phyloP scores from a whole-genome alignment of 2,329 filamentous ascomycete species.

The Neonectria ditissima region DNA sequence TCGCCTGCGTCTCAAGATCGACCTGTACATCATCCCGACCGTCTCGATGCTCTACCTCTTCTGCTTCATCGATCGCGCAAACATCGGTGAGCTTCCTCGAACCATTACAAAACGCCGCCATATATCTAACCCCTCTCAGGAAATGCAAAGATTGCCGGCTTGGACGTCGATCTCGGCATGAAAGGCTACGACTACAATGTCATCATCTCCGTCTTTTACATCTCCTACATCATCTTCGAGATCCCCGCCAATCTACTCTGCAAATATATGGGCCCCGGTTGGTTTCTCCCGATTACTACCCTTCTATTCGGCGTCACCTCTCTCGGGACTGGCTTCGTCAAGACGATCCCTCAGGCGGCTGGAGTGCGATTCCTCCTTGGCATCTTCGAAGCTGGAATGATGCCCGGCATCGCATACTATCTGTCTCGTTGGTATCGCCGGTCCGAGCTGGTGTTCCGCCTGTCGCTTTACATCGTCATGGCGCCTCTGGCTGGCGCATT shows the following conservation, averaged over 20 bases:
- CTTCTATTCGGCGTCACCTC: constrained; percentile 69
- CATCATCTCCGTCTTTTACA: not conserved
- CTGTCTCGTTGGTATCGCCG: constrained; percentile 72
- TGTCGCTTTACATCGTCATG: constrained; percentile 73
- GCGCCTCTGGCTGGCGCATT: constrained; percentile 74
- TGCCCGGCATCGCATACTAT: constrained; percentile 74
- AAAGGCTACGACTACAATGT: constrained; percentile 8
- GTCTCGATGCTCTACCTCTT: constrained; percentile 69
- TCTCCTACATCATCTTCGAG: constrained; percentile 57
- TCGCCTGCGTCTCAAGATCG: constrained; percentile 71
- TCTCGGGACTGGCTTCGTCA: constrained; percentile 69
- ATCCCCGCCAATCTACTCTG: constrained; percentile 71
- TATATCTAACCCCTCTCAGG: constrained; percentile 15
- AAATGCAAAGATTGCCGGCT: constrained; percentile 34
- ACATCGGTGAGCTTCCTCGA: constrained; percentile 64
- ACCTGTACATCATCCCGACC: constrained; percentile 72
- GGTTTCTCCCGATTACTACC: constrained; percentile 69
- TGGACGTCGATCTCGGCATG: constrained; percentile 36
- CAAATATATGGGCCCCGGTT: constrained; percentile 73
- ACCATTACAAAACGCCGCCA: not conserved
- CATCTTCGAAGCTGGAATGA: constrained; percentile 72
- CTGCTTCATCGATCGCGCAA: constrained; percentile 72
- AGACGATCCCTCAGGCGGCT: constrained; percentile 57
- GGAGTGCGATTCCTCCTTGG: constrained; percentile 70
- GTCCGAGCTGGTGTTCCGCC: constrained; percentile 70